Evolutionary conservation across 176 grass and related monocot species (phyloP), one percentile per base, ranked within the genome.

Genomic region (Triticum dicoccoides): DNA sequence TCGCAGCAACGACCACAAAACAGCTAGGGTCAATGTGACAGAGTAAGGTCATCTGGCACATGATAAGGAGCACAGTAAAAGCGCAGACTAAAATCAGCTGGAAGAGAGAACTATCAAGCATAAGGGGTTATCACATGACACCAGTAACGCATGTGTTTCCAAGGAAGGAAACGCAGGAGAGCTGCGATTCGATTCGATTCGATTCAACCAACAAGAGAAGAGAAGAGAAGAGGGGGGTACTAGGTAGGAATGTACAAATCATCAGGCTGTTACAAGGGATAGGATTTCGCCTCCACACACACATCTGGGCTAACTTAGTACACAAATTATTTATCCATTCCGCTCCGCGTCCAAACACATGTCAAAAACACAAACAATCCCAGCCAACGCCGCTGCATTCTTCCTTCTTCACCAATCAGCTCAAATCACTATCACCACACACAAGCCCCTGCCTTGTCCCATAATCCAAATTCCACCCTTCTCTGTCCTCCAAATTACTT

Each of bases 251-350:
- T 84, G 81, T 84, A 88, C 85, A 88, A 69, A 76, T 84, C 79
- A 76, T 70, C 79, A 76, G 85, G 77, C 47, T 84, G 81, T 77
- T 88, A 87, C 69, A 87, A 62, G 51, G 85, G 89, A 62, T 47
- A 54, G 51, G 51, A 54, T 54, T 54, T 6, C 71, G 80, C 76
- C 76, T 80, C 76, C 63, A 84, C 80, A 75, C 58, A 44, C 35
- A 25, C 74, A 80, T 27, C 14, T 74, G 3, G 80, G 58, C 66
- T 72, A 79, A 24, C 8, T 72, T 72, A 58, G 65, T 69, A 61
- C 76, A 90, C 76, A 90, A 45, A 66, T 51, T 85, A 85, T 85
- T 85, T 67, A 66, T 77, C 59, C 59, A 51, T 52, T 59, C 1
- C 42, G 44, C 35, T 75, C 35, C 10, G 79, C 44, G 44, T 39